Conservation (phyloP, 495 filamentous ascomycete species). For the Xylaria intraflava region DNA sequence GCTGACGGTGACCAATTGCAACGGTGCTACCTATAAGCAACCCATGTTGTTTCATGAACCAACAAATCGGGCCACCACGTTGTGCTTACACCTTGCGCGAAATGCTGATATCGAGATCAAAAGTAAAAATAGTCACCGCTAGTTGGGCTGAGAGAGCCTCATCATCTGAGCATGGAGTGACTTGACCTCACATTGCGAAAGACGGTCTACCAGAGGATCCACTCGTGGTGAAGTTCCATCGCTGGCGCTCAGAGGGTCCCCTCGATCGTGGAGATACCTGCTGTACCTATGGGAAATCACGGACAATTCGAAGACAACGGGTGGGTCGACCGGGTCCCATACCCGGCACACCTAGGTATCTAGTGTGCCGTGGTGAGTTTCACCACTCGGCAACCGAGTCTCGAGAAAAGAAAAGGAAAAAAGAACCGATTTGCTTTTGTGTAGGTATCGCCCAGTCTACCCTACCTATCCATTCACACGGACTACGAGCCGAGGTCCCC, state of each 20-base stretch:
- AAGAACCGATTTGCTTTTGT: neutral
- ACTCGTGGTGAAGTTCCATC: too few species aligned
- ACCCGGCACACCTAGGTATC: too few species aligned
- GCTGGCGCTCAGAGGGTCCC: too few species aligned
- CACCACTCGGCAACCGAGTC: neutral
- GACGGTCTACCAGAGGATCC: too few species aligned
- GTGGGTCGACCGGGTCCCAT: too few species aligned
- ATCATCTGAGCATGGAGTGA: neutral
- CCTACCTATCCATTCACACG: too few species aligned
- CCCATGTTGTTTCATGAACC: neutral
- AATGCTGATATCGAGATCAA: slow-evolving; percentile 6
- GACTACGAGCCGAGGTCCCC: slow-evolving; percentile 57
- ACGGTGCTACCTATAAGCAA: neutral
- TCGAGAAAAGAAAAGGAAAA: neutral
- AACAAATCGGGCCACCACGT: neutral
- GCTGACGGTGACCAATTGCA: slow-evolving; percentile 4
- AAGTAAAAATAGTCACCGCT: slow-evolving; percentile 12
- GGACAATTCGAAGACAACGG: too few species aligned
- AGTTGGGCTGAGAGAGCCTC: slow-evolving; percentile 1
- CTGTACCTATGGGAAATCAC: too few species aligned
- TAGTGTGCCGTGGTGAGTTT: too few species aligned
- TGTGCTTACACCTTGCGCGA: neutral
- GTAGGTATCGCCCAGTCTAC: too few species aligned
- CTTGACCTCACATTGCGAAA: neutral
- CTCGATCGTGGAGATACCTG: too few species aligned